Evolutionary conservation across 1,284 basidiomycete genomes (phyloP), one percentile per base, ranked within the genome.

Genomic region (Coriolopsis trogii): DNA sequence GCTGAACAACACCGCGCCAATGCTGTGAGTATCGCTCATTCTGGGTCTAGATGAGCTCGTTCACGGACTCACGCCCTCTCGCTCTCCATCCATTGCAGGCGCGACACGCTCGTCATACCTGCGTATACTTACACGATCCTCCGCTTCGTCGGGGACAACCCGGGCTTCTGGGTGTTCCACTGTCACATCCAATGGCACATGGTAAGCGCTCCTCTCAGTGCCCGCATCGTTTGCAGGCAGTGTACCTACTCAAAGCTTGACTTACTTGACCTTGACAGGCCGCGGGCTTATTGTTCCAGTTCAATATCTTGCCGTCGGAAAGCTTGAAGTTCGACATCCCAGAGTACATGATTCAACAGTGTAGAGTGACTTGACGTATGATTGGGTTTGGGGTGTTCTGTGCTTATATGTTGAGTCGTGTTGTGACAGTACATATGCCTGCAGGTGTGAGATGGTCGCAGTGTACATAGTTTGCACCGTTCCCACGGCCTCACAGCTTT

Each of bases 151-250:
- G 68, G 65, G 2, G 70, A 74, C 59, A 73, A 73, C 51, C 67
- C 70, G 8, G 70, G 70, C 36, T 47, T 69, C 41, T 72, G 70
- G 69, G 65, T 70, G 6, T 70, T 71, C 61, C 71, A 73, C 54
- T 71, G 70, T 45, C 71, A 72, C 44, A 63, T 72, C 29, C 60
- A 65, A 36, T 72, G 70, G 70, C 70, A 73, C 46, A 72, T 72
- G 72, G 69, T 62, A 25, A 39, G 55, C 44, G 15, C 31, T 36
- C n/a, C n/a, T n/a, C n/a, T n/a, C n/a, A n/a, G n/a, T n/a, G n/a
- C n/a, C n/a, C n/a, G 6, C 34, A 6, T 39, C 28, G 23, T 12
- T 29, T n/a, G 39, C 29, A 39, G n/a, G 3, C 16, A 18, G 24
- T 4, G 28, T 24, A 20, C 28, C 5, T 18, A n/a, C 5, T 16